phyloP scores from a whole-genome alignment of 176 grass and related monocot genomes.

The Carex littledalei region DNA sequence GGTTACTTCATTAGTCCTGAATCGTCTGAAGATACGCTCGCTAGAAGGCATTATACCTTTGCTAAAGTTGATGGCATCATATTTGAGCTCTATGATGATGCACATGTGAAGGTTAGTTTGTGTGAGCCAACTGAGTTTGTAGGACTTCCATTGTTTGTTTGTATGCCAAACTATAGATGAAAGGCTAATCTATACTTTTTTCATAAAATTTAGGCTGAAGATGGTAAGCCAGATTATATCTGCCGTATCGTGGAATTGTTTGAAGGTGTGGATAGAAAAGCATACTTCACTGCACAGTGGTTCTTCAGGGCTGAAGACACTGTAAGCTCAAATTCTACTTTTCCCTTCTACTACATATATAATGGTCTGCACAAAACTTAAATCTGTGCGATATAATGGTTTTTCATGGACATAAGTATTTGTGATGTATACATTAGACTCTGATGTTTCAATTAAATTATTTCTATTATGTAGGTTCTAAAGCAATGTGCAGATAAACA shows the following conservation, averaged over 20 bases:
- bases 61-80: constrained; percentile 39
- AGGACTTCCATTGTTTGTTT: background rate
- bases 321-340: constrained; percentile 4
- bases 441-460: background rate
- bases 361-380: background rate
- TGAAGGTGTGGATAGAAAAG: constrained; percentile 26
- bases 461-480: constrained; percentile 26
- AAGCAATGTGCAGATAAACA: constrained; percentile 23
- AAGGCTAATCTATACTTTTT: background rate
- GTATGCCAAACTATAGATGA: background rate
- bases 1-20: constrained; percentile 31
- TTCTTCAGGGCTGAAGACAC: constrained; percentile 76
- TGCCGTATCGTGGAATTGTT: constrained; percentile 72
- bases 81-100: constrained; percentile 48
- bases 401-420: background rate
- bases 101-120: constrained; percentile 55
- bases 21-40: constrained; percentile 25
- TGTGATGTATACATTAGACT: background rate
- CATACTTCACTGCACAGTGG: constrained; percentile 75
- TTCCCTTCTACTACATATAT: background rate
- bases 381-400: background rate
- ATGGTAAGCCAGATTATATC: constrained; percentile 53
- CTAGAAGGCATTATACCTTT: constrained; percentile 35
- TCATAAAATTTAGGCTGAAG: constrained; percentile 36
- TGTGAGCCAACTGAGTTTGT: background rate